phyloP scores from a whole-genome alignment of 306 rosid species.

The Cicer judaicum region DNA sequence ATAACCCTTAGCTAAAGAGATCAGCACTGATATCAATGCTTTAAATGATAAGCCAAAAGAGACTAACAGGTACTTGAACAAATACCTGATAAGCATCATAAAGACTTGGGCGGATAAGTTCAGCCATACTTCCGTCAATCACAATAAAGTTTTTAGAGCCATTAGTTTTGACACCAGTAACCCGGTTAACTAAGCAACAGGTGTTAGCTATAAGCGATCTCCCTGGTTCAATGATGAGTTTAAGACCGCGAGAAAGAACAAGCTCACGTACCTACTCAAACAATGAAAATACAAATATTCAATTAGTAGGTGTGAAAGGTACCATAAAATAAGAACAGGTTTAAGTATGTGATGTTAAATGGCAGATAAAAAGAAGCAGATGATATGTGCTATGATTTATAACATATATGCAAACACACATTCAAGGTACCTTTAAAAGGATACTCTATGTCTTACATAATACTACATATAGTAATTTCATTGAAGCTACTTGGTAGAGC shows the following conservation, averaged over 20 bases:
- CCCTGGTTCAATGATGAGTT: slow-evolving; percentile 96
- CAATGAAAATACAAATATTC: not conserved
- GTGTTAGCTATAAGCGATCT: slow-evolving; percentile 96
- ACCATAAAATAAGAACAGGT: slow-evolving; percentile 13
- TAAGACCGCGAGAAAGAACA: slow-evolving; percentile 79
- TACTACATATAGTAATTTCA: too few species aligned
- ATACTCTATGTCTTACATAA: too few species aligned
- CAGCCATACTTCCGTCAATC: slow-evolving; percentile 98
- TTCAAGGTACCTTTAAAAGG: too few species aligned
- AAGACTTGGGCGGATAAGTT: slow-evolving; percentile 97
- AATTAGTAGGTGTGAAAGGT: slow-evolving; percentile 7
- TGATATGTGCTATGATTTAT: not conserved
- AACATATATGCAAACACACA: too few species aligned
- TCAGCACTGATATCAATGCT: not conserved
- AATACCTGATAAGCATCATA: slow-evolving; percentile 95
- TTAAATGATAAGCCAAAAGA: slow-evolving; percentile 18
- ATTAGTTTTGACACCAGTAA: slow-evolving; percentile 92
- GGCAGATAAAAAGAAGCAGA: slow-evolving; percentile 22
- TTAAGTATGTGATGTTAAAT: not conserved
- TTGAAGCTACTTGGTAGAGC: too few species aligned
- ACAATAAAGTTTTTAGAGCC: slow-evolving; percentile 93
- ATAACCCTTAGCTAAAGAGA: slow-evolving; percentile 2
- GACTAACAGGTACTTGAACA: not conserved
- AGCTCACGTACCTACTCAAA: slow-evolving; percentile 74
- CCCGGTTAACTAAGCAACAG: slow-evolving; percentile 89